Conservation (phyloP, 2,329 filamentous ascomycete species). For the Diplodia seriata region DNA sequence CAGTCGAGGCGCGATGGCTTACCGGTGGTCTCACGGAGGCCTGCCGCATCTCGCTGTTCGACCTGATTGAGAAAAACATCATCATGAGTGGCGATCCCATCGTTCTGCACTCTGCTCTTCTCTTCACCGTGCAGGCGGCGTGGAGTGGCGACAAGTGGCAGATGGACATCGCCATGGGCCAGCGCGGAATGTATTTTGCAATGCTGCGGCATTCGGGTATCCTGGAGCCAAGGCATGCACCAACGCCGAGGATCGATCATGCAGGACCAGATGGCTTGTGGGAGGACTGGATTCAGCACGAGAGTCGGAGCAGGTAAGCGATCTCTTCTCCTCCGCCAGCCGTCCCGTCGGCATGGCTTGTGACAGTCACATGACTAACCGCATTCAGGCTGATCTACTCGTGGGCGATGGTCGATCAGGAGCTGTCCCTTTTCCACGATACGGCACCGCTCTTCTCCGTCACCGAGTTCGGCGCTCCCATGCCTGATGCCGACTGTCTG, state of each 20-base stretch:
- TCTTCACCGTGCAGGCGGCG: slow-evolving; percentile 71
- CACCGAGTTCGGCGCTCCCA: slow-evolving; percentile 68
- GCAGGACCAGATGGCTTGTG: slow-evolving; percentile 60
- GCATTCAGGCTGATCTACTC: slow-evolving; percentile 70
- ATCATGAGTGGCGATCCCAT: slow-evolving; percentile 70
- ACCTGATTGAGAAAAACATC: slow-evolving; percentile 74
- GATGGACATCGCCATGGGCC: slow-evolving; percentile 78
- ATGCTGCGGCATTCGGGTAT: slow-evolving; percentile 75
- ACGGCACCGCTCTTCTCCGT: slow-evolving; percentile 68
- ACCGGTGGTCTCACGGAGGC: slow-evolving; percentile 73
- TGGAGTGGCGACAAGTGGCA: slow-evolving; percentile 81
- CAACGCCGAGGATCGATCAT: slow-evolving; percentile 55
- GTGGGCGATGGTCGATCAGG: slow-evolving; percentile 77
- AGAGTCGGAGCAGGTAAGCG: slow-evolving; percentile 66
- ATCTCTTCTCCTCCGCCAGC: neutral
- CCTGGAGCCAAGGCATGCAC: slow-evolving; percentile 61
- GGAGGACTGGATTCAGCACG: slow-evolving; percentile 70
- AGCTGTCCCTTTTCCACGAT: slow-evolving; percentile 71
- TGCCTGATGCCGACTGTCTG: slow-evolving; percentile 68
- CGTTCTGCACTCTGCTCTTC: slow-evolving; percentile 68
- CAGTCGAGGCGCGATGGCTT: slow-evolving; percentile 68
- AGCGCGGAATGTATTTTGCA: slow-evolving; percentile 74
- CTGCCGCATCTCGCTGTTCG: slow-evolving; percentile 74
- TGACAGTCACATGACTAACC: slow-evolving; percentile 25
- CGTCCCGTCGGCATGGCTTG: neutral